A percentile compares a stretch with the other conserved stretches of the same genome.
phyloP scores from a whole-genome alignment of 441 rosid species.

The Manihot esculenta region DNA sequence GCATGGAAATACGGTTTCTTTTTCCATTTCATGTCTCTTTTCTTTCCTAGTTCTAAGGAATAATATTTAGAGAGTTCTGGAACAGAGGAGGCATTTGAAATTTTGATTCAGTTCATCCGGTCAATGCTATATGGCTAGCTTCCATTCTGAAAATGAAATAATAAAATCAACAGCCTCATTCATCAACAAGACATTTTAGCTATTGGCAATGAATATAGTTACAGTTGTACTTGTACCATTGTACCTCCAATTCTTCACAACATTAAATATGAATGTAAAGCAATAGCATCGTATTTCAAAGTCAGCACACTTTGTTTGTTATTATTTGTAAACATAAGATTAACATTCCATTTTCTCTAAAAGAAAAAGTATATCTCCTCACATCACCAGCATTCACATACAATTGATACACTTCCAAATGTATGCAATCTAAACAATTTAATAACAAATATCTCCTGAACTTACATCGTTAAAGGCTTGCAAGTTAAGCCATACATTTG shows the following conservation, averaged over 20 bases:
- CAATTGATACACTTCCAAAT: neutral
- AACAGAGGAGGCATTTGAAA: neutral
- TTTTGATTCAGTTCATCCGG: neutral
- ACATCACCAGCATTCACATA: neutral
- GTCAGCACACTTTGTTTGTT: neutral
- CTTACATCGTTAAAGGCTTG: slow-evolving; percentile 81
- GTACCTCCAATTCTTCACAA: neutral
- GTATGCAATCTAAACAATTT: slow-evolving; percentile 11
- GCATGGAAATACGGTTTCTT: neutral
- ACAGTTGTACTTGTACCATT: neutral
- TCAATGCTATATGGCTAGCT: neutral
- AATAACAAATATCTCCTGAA: slow-evolving; percentile 13
- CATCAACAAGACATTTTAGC: slow-evolving; percentile 3
- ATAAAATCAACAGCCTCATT: neutral
- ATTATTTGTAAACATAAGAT: neutral
- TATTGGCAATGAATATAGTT: neutral
- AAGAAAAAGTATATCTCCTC: neutral
- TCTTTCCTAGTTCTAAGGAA: no score
- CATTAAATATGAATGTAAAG: neutral
- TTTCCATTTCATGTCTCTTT: neutral
- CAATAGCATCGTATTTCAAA: neutral
- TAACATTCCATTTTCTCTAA: neutral
- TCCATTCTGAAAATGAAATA: neutral
- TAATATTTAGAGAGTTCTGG: no score
- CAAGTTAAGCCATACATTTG: slow-evolving; percentile 95